Base-by-base conservation (phyloP, 2,329 filamentous ascomycete genomes). In the Tolypocladium guangdongense region DNA sequence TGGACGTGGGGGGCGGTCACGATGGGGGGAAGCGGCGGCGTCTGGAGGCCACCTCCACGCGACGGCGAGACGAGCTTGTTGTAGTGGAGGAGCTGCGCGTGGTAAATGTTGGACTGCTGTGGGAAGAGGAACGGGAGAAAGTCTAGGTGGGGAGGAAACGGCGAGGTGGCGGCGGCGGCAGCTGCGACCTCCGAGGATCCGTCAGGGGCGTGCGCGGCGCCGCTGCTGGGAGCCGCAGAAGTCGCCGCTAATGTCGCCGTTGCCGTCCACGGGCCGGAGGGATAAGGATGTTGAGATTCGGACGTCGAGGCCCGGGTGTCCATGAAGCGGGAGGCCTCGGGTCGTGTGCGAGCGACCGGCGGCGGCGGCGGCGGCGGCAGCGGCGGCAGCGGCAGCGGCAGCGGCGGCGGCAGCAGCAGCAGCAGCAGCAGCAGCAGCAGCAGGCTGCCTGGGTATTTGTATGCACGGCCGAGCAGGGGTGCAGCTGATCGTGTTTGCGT, bases 51-150 rank as follows among this genome's bases (percentile, higher is more conserved):
- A 60, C 78, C 77, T 67, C 69, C 75, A 63, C 80, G 72, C 54
- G 77, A 72, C 49, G 80, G 76, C 52, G 81, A 79, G 59, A 85
- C 76, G 64, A 85, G 79, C 63, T 78, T 80, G 67, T 84, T 85
- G 74, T 85, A 85, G 60, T 83, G 77, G 51, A 81, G 74, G 53
- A 86, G 76, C 67, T 83, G 80, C 52, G 78, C 79, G 63, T 84
- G 78, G 67, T 82, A 81, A 58, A 79, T 71, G 43, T 75, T 79
- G 36, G 77, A 71, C 58, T 83, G 80, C 57, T 82, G 80, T 18
- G 80, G 80, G 54, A 82, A 72, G 60, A 82, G 70, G 57, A 81
- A 74, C 37, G 81, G 80, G 32, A 81, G 70, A 55, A 81, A 71
- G 58, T 82, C 78, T 62, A 81, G 62, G 56, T 74, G 72, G 57